A percentile compares a stretch with the other conserved stretches of the same genome.
These are phyloP conservation scores for Physcomitrium patens DNA, from an alignment of 225 moss, liverwort and hornwort species.

Conservation along the genomic window DNA sequence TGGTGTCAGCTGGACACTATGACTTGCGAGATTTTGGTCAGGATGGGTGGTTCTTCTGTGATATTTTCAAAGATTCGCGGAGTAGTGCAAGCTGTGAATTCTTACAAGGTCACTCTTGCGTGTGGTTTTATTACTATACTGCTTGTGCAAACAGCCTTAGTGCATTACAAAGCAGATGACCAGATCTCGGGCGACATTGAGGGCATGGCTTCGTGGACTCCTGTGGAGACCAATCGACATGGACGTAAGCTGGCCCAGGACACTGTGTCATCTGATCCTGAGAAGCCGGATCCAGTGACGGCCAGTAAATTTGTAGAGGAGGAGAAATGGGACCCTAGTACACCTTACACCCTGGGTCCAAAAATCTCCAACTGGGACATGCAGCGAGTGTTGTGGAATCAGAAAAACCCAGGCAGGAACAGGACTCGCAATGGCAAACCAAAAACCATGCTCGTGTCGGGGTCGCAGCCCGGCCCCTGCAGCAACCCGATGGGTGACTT, in stretches of 20 bases:
- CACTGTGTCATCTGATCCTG: not conserved
- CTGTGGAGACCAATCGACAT: too few species aligned
- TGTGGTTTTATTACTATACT: conserved; percentile 62
- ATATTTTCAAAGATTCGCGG: not conserved
- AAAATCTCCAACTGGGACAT: conserved; percentile 66
- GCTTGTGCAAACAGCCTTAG: conserved; percentile 43
- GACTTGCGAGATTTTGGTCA: not conserved
- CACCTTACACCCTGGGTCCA: conserved; percentile 52
- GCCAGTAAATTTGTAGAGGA: conserved; percentile 31
- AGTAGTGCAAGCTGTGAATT: conserved; percentile 38
- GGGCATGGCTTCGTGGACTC: not conserved
- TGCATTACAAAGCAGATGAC: not conserved
- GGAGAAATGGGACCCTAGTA: conserved; percentile 35
- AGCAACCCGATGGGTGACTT: conserved; percentile 60
- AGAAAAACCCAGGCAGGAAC: conserved; percentile 41
- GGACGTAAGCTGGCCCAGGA: conserved; percentile 32
- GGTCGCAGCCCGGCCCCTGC: conserved; percentile 64
- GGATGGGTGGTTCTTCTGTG: conserved; percentile 1
- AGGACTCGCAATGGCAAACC: conserved; percentile 49
- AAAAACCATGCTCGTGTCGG: conserved; percentile 67
- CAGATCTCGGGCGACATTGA: not conserved
- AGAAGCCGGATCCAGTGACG: conserved; percentile 18
- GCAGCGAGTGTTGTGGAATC: conserved; percentile 56
- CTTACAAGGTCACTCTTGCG: conserved; percentile 49
- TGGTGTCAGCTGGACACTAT: conserved; percentile 24